These are phyloP conservation scores for Discostella stelligera DNA, from an alignment of 352 stramenopile genomes.

Conservation along the genomic window DNA sequence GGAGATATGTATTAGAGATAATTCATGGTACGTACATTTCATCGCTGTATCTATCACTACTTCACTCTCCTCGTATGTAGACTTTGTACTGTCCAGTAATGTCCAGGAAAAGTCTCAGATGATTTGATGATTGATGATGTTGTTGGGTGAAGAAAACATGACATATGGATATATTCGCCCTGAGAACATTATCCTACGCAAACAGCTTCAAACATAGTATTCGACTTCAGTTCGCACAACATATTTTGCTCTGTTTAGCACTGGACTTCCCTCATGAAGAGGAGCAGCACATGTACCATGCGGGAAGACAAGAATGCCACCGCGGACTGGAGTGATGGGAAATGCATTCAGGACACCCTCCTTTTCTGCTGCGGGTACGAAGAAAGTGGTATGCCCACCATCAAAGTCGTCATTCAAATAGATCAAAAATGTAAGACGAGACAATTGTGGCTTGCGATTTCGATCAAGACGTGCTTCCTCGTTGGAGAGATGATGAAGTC, in stretches of 20 bases:
- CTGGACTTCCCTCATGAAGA: slow-evolving; percentile 69
- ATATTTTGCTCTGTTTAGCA: slow-evolving; percentile 66
- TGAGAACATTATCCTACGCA: no score
- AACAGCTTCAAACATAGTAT: slow-evolving; percentile 28
- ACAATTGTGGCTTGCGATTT: slow-evolving; percentile 29
- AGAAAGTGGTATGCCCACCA: slow-evolving; percentile 71
- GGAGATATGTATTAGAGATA: no score
- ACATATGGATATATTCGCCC: no score
- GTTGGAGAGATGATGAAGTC: slow-evolving; percentile 19
- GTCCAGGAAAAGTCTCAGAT: no score
- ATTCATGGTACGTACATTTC: no score
- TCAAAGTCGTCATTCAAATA: slow-evolving; percentile 80
- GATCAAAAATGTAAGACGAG: slow-evolving; percentile 67
- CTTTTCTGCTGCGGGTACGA: slow-evolving; percentile 25
- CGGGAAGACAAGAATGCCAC: slow-evolving; percentile 68
- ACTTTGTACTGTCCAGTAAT: no score
- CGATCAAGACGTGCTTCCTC: background rate
- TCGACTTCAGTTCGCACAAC: slow-evolving; percentile 73
- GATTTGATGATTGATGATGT: no score
- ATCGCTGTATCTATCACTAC: no score
- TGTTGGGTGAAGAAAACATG: no score
- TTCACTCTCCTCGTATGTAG: no score
- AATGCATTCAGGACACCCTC: slow-evolving; percentile 49
- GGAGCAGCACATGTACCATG: slow-evolving; percentile 66
- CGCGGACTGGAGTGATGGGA: slow-evolving; percentile 53